Evolutionary conservation across 2,329 filamentous ascomycete genomes (phyloP).

Genomic region (Hirsutella minnesotensis): DNA sequence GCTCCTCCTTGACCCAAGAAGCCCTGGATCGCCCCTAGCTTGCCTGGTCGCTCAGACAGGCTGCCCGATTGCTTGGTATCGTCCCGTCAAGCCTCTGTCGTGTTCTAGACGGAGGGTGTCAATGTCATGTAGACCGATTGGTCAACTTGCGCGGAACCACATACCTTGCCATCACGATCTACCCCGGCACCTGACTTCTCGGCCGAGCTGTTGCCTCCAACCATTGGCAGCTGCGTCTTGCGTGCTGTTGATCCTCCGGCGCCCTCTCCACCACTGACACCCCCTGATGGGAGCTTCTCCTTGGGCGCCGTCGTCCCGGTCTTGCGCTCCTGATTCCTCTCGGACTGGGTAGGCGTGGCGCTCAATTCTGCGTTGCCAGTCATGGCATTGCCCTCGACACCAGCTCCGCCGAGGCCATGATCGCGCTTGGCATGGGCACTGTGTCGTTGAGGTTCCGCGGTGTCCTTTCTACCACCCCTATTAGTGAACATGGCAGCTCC

Average conservation of each 20-base stretch:
- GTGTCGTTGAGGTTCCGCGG: background rate
- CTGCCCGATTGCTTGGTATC: background rate
- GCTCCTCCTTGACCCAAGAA: slow-evolving; percentile 13
- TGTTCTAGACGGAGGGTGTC: background rate
- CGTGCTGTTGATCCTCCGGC: slow-evolving; percentile 16
- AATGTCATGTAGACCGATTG: background rate
- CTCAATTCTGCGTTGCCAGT: slow-evolving; percentile 19
- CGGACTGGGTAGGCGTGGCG: slow-evolving; percentile 5
- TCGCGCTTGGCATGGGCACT: slow-evolving; percentile 17
- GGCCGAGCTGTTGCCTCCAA: slow-evolving; percentile 2
- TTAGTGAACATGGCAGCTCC: background rate
- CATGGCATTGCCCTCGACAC: slow-evolving; percentile 17
- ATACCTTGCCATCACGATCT: background rate
- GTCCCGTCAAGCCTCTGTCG: background rate
- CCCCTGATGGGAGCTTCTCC: slow-evolving; percentile 21
- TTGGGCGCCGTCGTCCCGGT: slow-evolving; percentile 12
- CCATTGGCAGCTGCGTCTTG: slow-evolving; percentile 13
- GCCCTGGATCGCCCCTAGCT: slow-evolving; percentile 7
- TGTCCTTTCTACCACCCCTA: background rate
- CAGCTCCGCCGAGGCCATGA: slow-evolving; percentile 17
- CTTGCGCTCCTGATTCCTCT: slow-evolving; percentile 8
- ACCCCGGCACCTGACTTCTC: background rate
- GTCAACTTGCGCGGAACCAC: background rate
- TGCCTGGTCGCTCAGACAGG: slow-evolving; percentile 1
- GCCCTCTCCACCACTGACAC: slow-evolving; percentile 19